Percentiles rank a stretch among this genome's conserved stretches.
These are phyloP conservation scores for Rhizoctonia solani DNA, from an alignment of 1,284 basidiomycete genomes.

Conservation along the genomic window DNA sequence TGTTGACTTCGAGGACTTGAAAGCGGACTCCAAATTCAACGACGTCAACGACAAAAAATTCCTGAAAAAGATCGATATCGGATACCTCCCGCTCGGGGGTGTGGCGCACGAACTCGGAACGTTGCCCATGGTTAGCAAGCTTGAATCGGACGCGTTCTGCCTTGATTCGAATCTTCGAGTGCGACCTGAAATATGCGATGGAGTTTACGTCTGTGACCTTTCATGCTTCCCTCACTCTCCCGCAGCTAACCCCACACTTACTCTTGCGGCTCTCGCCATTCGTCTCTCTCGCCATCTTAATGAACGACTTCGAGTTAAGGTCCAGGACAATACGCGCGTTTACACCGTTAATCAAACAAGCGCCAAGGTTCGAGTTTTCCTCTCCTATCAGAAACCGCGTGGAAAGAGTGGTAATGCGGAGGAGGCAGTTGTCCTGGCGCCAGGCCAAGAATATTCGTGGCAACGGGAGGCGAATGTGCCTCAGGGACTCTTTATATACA, in stretches of 20 bases:
- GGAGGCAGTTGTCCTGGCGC: background rate
- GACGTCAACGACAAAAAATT: too few relatives aligned
- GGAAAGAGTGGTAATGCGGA: background rate
- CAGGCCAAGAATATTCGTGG: background rate
- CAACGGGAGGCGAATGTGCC: background rate
- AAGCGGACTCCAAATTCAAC: too few relatives aligned
- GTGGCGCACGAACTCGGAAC: constrained; percentile 34
- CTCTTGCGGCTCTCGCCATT: constrained; percentile 38
- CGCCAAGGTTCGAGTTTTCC: constrained; percentile 11
- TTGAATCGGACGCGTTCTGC: background rate
- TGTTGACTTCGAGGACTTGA: constrained; percentile 2
- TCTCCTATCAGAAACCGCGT: background rate
- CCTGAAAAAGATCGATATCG: background rate
- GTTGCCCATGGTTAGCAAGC: constrained; percentile 7
- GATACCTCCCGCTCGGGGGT: constrained; percentile 25
- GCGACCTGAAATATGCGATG: constrained; percentile 6
- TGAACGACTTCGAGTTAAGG: background rate
- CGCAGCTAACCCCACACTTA: constrained; percentile 39
- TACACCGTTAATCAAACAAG: constrained; percentile 24
- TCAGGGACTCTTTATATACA: constrained; percentile 24
- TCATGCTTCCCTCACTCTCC: constrained; percentile 39
- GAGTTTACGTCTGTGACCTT: constrained; percentile 39
- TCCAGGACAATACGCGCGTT: background rate
- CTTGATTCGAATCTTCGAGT: constrained; percentile 28
- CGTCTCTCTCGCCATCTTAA: constrained; percentile 34